Evolutionary conservation across 176 grass and related monocot genomes (phyloP), one percentile per base, ranked within the genome.

Genomic region (Zoysia japonica): DNA sequence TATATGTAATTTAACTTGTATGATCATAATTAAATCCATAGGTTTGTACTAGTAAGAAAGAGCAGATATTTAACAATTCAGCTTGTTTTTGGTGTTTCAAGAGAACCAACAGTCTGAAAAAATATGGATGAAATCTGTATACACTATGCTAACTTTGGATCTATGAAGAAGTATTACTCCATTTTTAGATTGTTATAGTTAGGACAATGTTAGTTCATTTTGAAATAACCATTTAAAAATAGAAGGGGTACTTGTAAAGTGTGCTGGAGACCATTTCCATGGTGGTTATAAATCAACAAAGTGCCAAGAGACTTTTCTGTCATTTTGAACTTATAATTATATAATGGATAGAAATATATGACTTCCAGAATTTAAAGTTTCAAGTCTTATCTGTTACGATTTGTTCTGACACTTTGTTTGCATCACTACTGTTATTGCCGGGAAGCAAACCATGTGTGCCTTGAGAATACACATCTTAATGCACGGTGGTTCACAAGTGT

Each of bases 381-480:
- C 36, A 59, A 48, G 2, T 61, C 2, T 50, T 74, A 35, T 7
- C 3, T 67, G 11, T 61, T 9, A n/a, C 79, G 37, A 68, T 88
- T 83, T 28, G 5, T 15, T 62, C 2, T 43, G 47, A 16, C 47
- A 60, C 12, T n/a, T 69, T 48, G 40, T 28, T 75, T 56, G 7
- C 20, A 47, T 19, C 68, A 51, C n/a, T 61, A 48, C 38, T 70
- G 35, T 75, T 62, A 53, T 77, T 61, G 43, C 40, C 45, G 4
- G 71, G 65, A 16, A 80, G 55, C 47, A 74, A 88, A 75, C 39
- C 38, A 20, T 66, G 67, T 55, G n/a, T 13, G n/a, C 74, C 70
- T 63, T 61, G 61, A 73, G 65, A 44, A 45, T 83, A 44, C 55
- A 79, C 16, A 69, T 70, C 11, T 8, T 66, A 12, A 37, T 49